Conservation (phyloP, 2,329 filamentous ascomycete species). For the Arthrobotrys pseudoclavata region DNA sequence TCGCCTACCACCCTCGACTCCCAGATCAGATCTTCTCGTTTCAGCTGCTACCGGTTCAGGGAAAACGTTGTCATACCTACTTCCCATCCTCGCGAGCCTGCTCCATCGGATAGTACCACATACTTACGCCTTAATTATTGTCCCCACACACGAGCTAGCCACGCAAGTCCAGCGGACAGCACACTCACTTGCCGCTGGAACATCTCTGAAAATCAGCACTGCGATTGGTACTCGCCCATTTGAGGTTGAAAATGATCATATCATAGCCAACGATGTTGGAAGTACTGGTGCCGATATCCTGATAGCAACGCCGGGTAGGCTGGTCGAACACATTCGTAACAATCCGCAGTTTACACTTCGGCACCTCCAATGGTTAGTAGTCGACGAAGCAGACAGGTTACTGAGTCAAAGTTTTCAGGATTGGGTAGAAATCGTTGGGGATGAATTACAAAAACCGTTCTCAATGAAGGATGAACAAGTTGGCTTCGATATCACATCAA, state of each 20-base stretch:
- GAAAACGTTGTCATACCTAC: slow-evolving; percentile 90
- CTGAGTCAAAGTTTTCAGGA: slow-evolving; percentile 93
- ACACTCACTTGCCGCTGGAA: slow-evolving; percentile 79
- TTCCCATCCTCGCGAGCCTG: slow-evolving; percentile 85
- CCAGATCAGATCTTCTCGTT: slow-evolving; percentile 84
- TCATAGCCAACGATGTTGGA: slow-evolving; percentile 71
- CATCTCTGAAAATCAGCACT: slow-evolving; percentile 81
- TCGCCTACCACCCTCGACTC: slow-evolving; percentile 61
- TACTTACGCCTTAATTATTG: slow-evolving; percentile 83
- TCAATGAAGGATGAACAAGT: slow-evolving; percentile 68
- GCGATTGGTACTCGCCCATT: slow-evolving; percentile 86
- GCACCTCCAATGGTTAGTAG: slow-evolving; percentile 85
- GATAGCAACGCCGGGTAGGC: slow-evolving; percentile 89
- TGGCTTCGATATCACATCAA: slow-evolving; percentile 62
- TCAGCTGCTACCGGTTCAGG: slow-evolving; percentile 95
- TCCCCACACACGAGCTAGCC: slow-evolving; percentile 92
- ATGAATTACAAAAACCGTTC: slow-evolving; percentile 71
- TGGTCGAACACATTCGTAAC: slow-evolving; percentile 89
- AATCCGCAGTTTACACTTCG: slow-evolving; percentile 85
- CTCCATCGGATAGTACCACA: slow-evolving; percentile 75
- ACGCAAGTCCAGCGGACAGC: slow-evolving; percentile 85
- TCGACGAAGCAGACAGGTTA: slow-evolving; percentile 94
- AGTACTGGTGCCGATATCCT: slow-evolving; percentile 80
- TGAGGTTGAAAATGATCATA: slow-evolving; percentile 73
- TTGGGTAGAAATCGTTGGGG: slow-evolving; percentile 82